Base-by-base conservation (phyloP, 441 rosid genomes). In the Populus tomentosa region DNA sequence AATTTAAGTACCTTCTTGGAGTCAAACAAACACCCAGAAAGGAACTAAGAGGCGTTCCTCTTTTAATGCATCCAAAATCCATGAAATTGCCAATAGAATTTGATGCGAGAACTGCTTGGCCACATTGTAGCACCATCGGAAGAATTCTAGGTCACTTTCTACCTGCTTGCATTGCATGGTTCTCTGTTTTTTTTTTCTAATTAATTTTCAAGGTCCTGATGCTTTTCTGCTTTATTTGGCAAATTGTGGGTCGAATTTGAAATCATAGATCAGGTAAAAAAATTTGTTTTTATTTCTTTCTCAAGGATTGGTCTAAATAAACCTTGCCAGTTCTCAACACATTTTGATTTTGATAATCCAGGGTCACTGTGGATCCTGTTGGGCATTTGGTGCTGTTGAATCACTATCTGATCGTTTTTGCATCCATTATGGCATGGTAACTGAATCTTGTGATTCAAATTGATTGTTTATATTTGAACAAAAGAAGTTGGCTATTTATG, bases 381-480 rank as follows among this genome's bases (percentile, higher is more conserved):
- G 99, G 99, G 98, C 98, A 28, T 93, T 95, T 88, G 99, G 93
- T 67, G 99, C 98, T 68, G 97, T 93, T 33, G 99, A 95, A 80
- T 82, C 99, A 6, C 82, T 95, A 5, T 95, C 98, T 53, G 99
- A 95, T 85, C 93, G 97, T 53, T 95, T 95, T 86, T 95, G 98
- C 80, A 88, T 95, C 88, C 90, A 90, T 67, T 90, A 85, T 79
- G 87, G 83, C 91, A 85, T 78, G 95, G 97, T 93, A 88, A 85
- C 36, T 77, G 23, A 53, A 80, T 56, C 32, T 72, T 56, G 59
- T 50, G 24, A 66, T 24, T 24, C n/a, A 26, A 62, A 16, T 35
- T 61, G 56, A 50, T 18, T 59, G 32, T 46, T 32, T 73, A 66
- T 71, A 3, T 50, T 42, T 30, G 42, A 38, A 38, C 42, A 38